phyloP scores from a whole-genome alignment of 192 early-diverging fungal species.

The Mortierella antarctica region DNA sequence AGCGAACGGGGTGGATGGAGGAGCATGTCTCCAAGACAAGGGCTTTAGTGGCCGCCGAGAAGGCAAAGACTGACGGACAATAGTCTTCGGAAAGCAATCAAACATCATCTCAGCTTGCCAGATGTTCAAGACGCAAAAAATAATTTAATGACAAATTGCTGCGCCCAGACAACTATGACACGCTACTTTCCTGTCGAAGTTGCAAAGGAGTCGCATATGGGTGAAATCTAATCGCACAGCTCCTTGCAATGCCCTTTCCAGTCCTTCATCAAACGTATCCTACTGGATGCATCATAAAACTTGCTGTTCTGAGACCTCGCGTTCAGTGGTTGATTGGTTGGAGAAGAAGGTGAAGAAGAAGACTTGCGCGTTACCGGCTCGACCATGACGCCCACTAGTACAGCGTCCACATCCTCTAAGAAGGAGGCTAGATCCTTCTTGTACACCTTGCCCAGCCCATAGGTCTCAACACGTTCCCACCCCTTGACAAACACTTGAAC shows the following conservation, averaged over 20 bases:
- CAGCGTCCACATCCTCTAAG: conserved; percentile 30
- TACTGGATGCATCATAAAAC: conserved; percentile 19
- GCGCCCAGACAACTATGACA: no score
- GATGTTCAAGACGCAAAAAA: no score
- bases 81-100: no score
- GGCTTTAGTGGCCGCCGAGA: no score
- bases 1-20: no score
- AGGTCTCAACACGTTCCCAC: conserved; percentile 42
- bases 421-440: conserved; percentile 42
- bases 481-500: conserved; percentile 36
- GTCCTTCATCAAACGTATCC: conserved; percentile 25
- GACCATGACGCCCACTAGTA: conserved; percentile 19
- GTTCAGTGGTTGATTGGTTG: neutral
- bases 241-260: conserved; percentile 13
- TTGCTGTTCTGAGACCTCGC: neutral
- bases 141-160: no score
- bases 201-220: no score
- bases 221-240: conserved; percentile 4
- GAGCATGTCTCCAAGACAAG: no score
- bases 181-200: no score
- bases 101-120: no score
- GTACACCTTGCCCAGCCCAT: conserved; percentile 47
- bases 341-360: neutral
- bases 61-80: no score
- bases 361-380: neutral